phyloP scores from a whole-genome alignment of 2,329 filamentous ascomycete species.

The Phialophora expanda region DNA sequence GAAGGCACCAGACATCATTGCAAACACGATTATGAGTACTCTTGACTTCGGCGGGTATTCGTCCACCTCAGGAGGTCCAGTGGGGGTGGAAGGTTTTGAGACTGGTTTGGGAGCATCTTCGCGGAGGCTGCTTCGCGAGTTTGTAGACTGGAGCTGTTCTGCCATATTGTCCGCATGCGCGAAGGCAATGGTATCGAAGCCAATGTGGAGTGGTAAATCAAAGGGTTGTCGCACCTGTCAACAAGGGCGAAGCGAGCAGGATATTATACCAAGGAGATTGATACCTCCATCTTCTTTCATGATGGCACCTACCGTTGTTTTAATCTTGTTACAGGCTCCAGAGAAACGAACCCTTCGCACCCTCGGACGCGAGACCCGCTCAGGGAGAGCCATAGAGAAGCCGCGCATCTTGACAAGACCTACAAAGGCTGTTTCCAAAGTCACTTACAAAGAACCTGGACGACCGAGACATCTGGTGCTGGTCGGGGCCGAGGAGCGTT shows the following conservation, averaged over 20 bases:
- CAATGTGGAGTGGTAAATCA: background rate
- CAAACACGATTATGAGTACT: slow-evolving; percentile 32
- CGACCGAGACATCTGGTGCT: background rate
- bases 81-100: slow-evolving; percentile 1
- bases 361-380: slow-evolving; percentile 11
- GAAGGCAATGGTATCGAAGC: background rate
- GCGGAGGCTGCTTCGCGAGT: slow-evolving; percentile 5
- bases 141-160: slow-evolving; percentile 1
- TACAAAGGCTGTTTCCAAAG: background rate
- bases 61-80: slow-evolving; percentile 18
- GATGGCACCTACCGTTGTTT: slow-evolving; percentile 12
- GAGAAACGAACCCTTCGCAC: background rate
- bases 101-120: slow-evolving; percentile 12
- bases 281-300: background rate
- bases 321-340: slow-evolving; percentile 1
- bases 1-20: slow-evolving; percentile 32
- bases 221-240: background rate
- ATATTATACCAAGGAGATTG: slow-evolving; percentile 9
- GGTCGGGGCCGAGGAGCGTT: background rate
- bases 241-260: background rate
- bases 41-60: slow-evolving; percentile 34
- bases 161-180: slow-evolving; percentile 6
- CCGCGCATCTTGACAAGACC: background rate
- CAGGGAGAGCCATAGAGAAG: background rate
- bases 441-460: background rate